phyloP scores from a whole-genome alignment of 2,329 filamentous ascomycete species.

The Fonsecaea monophora region DNA sequence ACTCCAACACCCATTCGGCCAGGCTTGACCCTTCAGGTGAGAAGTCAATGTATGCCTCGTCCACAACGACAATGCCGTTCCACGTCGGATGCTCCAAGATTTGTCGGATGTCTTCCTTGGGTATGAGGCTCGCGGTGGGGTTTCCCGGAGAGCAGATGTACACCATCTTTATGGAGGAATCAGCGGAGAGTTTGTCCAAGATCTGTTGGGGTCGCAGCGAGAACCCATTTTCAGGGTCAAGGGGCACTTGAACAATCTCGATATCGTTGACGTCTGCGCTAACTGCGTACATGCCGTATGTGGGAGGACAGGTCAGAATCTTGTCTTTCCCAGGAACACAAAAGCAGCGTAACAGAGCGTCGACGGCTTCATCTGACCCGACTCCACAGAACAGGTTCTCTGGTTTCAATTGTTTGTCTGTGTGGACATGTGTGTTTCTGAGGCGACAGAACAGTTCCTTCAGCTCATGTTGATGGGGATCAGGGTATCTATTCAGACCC shows the following conservation, averaged over 20 bases:
- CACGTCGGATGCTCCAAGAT: conserved; percentile 86
- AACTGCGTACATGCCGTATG: conserved; percentile 98
- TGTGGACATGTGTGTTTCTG: conserved; percentile 85
- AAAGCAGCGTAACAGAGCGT: conserved; percentile 91
- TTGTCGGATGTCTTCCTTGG: conserved; percentile 73
- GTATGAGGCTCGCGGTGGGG: conserved; percentile 80
- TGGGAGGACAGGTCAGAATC: conserved; percentile 93
- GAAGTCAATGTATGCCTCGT: conserved; percentile 98
- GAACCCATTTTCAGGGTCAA: conserved; percentile 75
- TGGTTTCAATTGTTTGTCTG: conserved; percentile 72
- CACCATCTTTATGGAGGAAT: conserved; percentile 77
- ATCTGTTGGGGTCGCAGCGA: conserved; percentile 75
- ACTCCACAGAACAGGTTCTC: conserved; percentile 93
- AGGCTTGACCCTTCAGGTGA: conserved; percentile 78
- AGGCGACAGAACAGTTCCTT: conserved; percentile 87
- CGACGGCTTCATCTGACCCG: conserved; percentile 95
- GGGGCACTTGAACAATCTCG: conserved; percentile 81
- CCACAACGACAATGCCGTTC: conserved; percentile 92
- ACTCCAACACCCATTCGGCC: conserved; percentile 89
- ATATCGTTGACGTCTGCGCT: conserved; percentile 95
- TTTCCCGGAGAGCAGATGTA: conserved; percentile 97
- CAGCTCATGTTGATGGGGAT: conserved; percentile 87
- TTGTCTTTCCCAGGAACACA: conserved; percentile 85
- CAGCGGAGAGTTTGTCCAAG: conserved; percentile 67
- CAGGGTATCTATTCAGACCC: conserved; percentile 90